Conservation (phyloP, 176 grass and related monocot genomes). For the Phragmites australis region DNA sequence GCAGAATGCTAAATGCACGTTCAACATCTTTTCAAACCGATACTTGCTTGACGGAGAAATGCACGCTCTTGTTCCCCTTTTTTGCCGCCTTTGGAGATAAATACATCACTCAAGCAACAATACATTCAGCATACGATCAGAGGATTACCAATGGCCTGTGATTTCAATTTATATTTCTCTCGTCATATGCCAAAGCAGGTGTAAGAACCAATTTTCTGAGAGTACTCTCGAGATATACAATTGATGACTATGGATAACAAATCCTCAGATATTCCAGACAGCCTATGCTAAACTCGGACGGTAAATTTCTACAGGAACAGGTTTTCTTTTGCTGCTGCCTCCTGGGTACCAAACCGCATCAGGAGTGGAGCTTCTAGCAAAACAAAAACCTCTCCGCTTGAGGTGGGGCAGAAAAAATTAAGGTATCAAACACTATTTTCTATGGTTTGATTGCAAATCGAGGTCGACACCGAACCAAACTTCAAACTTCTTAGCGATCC, state of each 20-base stretch:
- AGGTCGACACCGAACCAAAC: neutral
- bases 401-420: slow-evolving; percentile 11
- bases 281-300: slow-evolving; percentile 40
- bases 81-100: neutral
- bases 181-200: slow-evolving; percentile 52
- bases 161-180: slow-evolving; percentile 53
- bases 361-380: slow-evolving; percentile 32
- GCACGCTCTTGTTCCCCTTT: neutral
- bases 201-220: slow-evolving; percentile 38
- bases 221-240: slow-evolving; percentile 54
- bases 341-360: slow-evolving; percentile 26
- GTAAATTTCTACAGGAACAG: slow-evolving; percentile 59
- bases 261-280: slow-evolving; percentile 43
- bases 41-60: no score
- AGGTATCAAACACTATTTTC: slow-evolving; percentile 30
- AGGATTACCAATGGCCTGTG: slow-evolving; percentile 32
- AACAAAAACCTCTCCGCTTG: slow-evolving; percentile 34
- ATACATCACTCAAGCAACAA: neutral
- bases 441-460: neutral
- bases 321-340: slow-evolving; percentile 40
- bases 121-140: neutral
- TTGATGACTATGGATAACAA: slow-evolving; percentile 48
- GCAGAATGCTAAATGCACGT: no score
- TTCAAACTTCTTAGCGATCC: slow-evolving; percentile 30
- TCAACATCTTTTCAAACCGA: no score